Base-by-base conservation (phyloP, 2,329 filamentous ascomycete genomes). In the Fusarium burgessii region DNA sequence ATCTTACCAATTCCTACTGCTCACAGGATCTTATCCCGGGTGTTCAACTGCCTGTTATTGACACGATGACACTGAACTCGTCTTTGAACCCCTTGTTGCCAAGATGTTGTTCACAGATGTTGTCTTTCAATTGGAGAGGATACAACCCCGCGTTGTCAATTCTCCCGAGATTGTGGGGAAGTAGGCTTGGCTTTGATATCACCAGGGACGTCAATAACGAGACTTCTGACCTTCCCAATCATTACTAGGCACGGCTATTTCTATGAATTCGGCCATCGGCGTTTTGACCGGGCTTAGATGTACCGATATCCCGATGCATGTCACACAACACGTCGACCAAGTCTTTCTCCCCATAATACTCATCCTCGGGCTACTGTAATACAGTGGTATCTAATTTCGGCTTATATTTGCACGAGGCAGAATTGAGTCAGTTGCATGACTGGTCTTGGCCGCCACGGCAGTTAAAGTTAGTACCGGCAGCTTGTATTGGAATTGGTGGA, bases 291-390 rank as follows among this genome's bases (percentile, higher is more conserved):
- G 60, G 11, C 10, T 13, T 4, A 11, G 6, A 66, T 66, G 2
- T 3, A 7, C 62, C 62, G 62, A 65, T 6, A 25, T 3, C 12
- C 62, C 62, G 62, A 59, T 66, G 33, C 51, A 36, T 11, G 36
- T 18, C 29, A 38, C 25, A n/a, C 10, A 7, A 18, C 6, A 45
- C n/a, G n/a, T n/a, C n/a, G n/a, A n/a, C n/a, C n/a, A n/a, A n/a
- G n/a, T n/a, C n/a, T n/a, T n/a, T n/a, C n/a, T n/a, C n/a, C n/a
- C n/a, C n/a, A n/a, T n/a, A n/a, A n/a, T n/a, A n/a, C n/a, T n/a
- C n/a, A n/a, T n/a, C n/a, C n/a, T n/a, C n/a, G n/a, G n/a, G n/a
- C n/a, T n/a, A n/a, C n/a, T n/a, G n/a, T n/a, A n/a, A n/a, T n/a
- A n/a, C n/a, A n/a, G n/a, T n/a, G n/a, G n/a, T n/a, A n/a, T n/a